phyloP scores from a whole-genome alignment of 441 rosid species.

The Adansonia madagascariensis region DNA sequence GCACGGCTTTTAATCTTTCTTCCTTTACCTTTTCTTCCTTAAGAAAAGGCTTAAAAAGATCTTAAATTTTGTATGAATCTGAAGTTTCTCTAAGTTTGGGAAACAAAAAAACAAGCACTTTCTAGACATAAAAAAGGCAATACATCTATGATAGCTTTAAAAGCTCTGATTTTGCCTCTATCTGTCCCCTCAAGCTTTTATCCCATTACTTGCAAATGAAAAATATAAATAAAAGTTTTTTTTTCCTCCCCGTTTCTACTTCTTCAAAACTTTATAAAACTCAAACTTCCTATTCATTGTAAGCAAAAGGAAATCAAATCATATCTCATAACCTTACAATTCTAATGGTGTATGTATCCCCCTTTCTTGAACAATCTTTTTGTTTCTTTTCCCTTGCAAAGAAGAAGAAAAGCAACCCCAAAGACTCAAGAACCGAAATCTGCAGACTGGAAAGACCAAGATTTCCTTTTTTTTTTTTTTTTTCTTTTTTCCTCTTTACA shows the following conservation, averaged over 20 bases:
- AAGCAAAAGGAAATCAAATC: neutral
- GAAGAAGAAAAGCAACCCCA: neutral
- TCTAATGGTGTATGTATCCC: neutral
- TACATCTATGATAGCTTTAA: neutral
- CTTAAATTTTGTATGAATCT: too few relatives aligned
- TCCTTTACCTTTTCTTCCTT: too few relatives aligned
- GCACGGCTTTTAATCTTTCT: too few relatives aligned
- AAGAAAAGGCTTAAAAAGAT: too few relatives aligned
- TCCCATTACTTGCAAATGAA: neutral
- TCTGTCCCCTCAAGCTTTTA: neutral
- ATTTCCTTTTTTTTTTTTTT: neutral
- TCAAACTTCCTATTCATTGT: neutral
- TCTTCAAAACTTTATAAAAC: neutral
- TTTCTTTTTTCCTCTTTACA: neutral
- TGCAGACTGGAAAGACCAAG: neutral
- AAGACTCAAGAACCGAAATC: neutral
- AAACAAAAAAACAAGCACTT: neutral
- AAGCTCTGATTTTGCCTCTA: neutral
- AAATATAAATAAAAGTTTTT: neutral
- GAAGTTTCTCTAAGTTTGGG: neutral
- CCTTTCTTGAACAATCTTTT: slow-evolving; percentile 4
- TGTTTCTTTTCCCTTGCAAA: neutral
- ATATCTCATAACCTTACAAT: neutral
- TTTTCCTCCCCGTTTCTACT: neutral
- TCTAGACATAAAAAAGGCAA: neutral